Evolutionary conservation across 2,329 filamentous ascomycete species (phyloP).

Genomic region (Xylariaceae sp.): DNA sequence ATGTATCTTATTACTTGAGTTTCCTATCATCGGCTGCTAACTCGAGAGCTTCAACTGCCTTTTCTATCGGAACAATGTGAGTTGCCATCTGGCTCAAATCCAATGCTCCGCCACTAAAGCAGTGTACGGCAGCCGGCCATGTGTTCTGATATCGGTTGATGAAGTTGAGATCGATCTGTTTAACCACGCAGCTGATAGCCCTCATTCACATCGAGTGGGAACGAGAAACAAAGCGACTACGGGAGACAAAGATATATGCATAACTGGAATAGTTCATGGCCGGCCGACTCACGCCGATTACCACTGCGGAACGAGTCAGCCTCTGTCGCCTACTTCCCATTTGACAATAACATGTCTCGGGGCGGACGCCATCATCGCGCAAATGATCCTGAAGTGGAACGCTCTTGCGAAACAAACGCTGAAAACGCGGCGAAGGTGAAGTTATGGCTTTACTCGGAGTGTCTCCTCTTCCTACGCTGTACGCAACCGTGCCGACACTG

Average conservation of each 20-base stretch:
- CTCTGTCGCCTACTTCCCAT: background rate
- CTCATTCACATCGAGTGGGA: background rate
- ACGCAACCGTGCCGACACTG: conserved; percentile 59
- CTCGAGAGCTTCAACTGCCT: conserved; percentile 57
- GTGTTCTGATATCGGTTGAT: conserved; percentile 70
- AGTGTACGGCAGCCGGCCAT: conserved; percentile 64
- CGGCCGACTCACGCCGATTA: conserved; percentile 61
- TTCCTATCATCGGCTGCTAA: conserved; percentile 50
- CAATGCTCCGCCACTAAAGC: conserved; percentile 57
- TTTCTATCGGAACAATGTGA: conserved; percentile 61
- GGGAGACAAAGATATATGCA: conserved; percentile 63
- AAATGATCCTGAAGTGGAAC: conserved; percentile 3
- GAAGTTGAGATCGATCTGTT: conserved; percentile 63
- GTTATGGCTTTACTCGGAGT: conserved; percentile 41
- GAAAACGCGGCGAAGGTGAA: background rate
- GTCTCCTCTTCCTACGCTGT: conserved; percentile 55
- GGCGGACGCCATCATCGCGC: background rate
- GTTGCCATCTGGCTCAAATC: conserved; percentile 62
- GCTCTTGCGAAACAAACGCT: conserved; percentile 4
- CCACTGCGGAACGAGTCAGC: conserved; percentile 35
- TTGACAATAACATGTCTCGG: conserved; percentile 15
- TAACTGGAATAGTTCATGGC: conserved; percentile 66
- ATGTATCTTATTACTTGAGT: conserved; percentile 59
- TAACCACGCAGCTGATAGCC: background rate
- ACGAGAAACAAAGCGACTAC: conserved; percentile 31